Conservation (phyloP, 768 basidiomycete genomes). For the Russula sp. region DNA sequence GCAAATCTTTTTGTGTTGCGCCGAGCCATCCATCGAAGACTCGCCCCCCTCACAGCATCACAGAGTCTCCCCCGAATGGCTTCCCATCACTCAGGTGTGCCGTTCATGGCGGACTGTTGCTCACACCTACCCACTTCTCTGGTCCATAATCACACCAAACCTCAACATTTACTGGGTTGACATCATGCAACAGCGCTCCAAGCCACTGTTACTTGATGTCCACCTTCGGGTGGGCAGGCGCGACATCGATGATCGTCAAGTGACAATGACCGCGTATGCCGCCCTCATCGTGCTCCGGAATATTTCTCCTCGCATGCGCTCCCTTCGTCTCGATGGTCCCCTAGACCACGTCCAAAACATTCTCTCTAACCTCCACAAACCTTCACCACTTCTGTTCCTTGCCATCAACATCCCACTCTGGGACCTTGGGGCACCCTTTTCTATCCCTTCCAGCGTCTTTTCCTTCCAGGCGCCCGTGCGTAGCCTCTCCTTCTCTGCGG, state of each 20-base stretch:
- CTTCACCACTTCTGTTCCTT: background rate
- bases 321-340: constrained; percentile 10
- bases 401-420: constrained; percentile 4
- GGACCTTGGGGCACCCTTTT: constrained; percentile 2
- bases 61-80: constrained; percentile 7
- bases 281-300: background rate
- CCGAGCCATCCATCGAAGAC: too few species aligned
- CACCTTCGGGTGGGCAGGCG: constrained; percentile 9
- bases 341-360: constrained; percentile 1
- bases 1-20: too few species aligned
- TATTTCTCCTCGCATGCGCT: background rate
- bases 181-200: constrained; percentile 6
- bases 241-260: constrained; percentile 7
- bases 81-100: constrained; percentile 16
- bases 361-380: background rate
- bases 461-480: background rate
- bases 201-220: constrained; percentile 6
- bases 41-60: background rate
- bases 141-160: constrained; percentile 13
- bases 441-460: constrained; percentile 1
- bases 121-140: background rate
- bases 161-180: constrained; percentile 6
- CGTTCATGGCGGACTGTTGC: constrained; percentile 4
- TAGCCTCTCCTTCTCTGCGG: constrained; percentile 1
- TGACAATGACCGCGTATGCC: background rate